phyloP scores from a whole-genome alignment of 2,329 filamentous ascomycete genomes.

The Coleophoma eucalyptorum region DNA sequence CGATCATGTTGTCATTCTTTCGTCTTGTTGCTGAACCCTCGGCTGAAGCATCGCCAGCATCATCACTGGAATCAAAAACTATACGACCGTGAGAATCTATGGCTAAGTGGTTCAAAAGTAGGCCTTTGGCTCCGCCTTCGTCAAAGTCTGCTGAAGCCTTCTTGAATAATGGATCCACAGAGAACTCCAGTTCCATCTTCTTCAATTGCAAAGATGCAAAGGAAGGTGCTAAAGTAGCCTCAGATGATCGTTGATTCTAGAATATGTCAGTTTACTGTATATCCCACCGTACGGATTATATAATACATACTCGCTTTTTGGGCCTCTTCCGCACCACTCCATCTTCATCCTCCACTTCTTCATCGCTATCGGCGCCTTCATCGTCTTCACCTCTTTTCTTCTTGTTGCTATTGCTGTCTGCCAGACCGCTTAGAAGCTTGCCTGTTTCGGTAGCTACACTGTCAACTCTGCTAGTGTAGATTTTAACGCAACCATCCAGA shows the following conservation, averaged over 20 bases:
- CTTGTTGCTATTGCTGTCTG: conserved; percentile 74
- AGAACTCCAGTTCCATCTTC: conserved; percentile 95
- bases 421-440: conserved; percentile 87
- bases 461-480: conserved; percentile 97
- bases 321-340: conserved; percentile 53
- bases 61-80: conserved; percentile 97
- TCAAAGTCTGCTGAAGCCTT: conserved; percentile 98
- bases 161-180: conserved; percentile 97
- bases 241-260: conserved; percentile 71
- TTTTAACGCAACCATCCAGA: conserved; percentile 96
- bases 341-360: conserved; percentile 58
- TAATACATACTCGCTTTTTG: conserved; percentile 66
- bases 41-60: conserved; percentile 54
- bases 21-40: conserved; percentile 21
- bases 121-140: conserved; percentile 92
- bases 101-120: conserved; percentile 93
- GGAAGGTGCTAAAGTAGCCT: conserved; percentile 86
- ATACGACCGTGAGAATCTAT: conserved; percentile 91
- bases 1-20: conserved; percentile 63
- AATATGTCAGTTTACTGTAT: conserved; percentile 12
- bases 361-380: conserved; percentile 61
- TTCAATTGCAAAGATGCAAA: conserved; percentile 89
- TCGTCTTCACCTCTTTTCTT: conserved; percentile 67
- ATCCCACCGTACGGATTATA: not conserved
- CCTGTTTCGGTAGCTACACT: conserved; percentile 97